These are phyloP conservation scores for Mariannaea sp. DNA, from an alignment of 2,329 filamentous ascomycete genomes.

Conservation along the genomic window DNA sequence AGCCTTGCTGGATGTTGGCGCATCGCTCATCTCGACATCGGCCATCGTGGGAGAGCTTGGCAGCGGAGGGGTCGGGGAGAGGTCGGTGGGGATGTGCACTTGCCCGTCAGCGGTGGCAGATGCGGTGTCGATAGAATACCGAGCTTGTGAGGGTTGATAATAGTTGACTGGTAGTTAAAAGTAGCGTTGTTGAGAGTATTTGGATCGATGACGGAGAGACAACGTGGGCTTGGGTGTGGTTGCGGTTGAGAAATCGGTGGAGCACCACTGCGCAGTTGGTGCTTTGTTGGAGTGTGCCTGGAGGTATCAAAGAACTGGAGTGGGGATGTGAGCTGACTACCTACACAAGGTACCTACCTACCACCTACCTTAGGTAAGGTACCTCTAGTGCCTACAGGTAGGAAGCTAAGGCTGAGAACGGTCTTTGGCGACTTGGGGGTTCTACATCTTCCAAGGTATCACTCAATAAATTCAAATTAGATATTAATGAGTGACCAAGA, in stretches of 20 bases:
- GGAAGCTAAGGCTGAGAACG: no score
- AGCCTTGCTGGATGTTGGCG: conserved; percentile 64
- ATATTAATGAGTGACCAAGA: no score
- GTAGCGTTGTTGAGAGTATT: background rate
- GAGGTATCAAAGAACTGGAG: conserved; percentile 13
- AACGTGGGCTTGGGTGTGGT: conserved; percentile 1
- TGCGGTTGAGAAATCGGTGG: conserved; percentile 14
- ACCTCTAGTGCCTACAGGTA: no score
- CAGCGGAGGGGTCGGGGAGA: conserved; percentile 3
- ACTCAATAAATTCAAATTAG: no score
- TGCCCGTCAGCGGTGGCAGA: background rate
- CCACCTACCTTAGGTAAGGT: no score
- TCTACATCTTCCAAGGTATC: no score
- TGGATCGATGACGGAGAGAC: background rate
- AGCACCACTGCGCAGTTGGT: conserved; percentile 12
- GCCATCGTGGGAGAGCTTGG: conserved; percentile 65
- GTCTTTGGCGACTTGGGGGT: no score
- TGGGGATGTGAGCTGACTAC: no score
- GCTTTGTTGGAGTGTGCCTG: conserved; percentile 8
- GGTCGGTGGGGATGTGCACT: conserved; percentile 5
- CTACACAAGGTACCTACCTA: no score
- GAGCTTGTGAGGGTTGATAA: background rate
- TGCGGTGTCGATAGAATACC: background rate
- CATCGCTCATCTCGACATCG: conserved; percentile 96
- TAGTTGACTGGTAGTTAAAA: conserved; percentile 6